Base-by-base conservation (phyloP, 2,329 filamentous ascomycete genomes). In the Beauveria pseudobassiana region DNA sequence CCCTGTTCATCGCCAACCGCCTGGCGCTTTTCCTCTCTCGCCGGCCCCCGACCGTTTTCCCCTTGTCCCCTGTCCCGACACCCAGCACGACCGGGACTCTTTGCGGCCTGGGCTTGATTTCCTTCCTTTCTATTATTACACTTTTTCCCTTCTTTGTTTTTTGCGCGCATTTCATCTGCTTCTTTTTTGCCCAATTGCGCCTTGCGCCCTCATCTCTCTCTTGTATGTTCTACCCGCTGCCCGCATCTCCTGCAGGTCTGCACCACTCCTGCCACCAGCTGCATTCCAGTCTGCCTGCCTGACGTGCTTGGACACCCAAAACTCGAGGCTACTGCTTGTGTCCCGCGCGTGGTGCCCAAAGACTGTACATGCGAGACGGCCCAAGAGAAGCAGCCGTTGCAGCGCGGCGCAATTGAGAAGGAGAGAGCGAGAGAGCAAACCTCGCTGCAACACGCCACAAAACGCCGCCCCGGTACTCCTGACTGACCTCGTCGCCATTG, bases 21-120 rank as follows among this genome's bases (percentile, higher is more conserved):
- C 53, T 64, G 65, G 61, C 61, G 51, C 54, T 40, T 46, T 57
- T 45, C 54, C 20, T 62, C 64, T 68, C 55, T 64, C 62, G 62
- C 65, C 63, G 48, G 12, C 51, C 61, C 59, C 34, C 61, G 46
- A 43, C 28, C 46, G 10, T 51, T 43, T n/a, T 20, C 48, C 57
- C 57, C 57, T 46, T 60, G 48, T 34, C 38, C 40, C 49, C 57
- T 52, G 38, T 45, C 49, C 43, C 49, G n/a, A 40, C 49, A 51
- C 28, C 26, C 34, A 18, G 24, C 16, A 34, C 46, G 24, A 16
- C 20, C 51, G 42, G 20, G 38, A 52, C 24, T 56, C 42, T 10
- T 16, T 58, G n/a, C 24, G 22, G n/a, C n/a, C 48, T 46, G 58
- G 20, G 28, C n/a, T 24, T 53, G 14, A 26, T 16, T 8, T 52